phyloP scores from a whole-genome alignment of 2,329 filamentous ascomycete species.

The Sporothrix curviconia region DNA sequence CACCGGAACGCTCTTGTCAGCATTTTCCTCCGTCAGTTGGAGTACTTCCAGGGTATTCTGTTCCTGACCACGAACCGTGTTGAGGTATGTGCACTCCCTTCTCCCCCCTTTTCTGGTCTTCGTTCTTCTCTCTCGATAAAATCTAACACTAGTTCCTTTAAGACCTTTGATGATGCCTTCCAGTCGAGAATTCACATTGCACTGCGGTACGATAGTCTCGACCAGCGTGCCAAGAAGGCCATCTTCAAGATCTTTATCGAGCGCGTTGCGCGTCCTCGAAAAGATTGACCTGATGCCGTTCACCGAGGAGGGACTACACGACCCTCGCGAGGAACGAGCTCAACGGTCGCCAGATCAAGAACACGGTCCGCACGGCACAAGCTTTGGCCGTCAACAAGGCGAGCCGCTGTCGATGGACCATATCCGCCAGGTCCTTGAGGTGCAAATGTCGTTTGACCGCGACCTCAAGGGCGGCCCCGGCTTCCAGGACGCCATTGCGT shows the following conservation, averaged over 20 bases:
- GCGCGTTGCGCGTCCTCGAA: conserved; percentile 59
- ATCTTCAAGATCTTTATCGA: conserved; percentile 83
- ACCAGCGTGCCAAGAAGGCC: conserved; percentile 62
- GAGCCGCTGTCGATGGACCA: conserved; percentile 69
- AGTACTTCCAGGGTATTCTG: conserved; percentile 88
- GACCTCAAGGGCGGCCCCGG: conserved; percentile 76
- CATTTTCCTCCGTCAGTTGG: conserved; percentile 78
- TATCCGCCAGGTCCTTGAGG: conserved; percentile 75
- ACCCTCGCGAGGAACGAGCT: conserved; percentile 59
- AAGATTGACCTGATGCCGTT: conserved; percentile 55
- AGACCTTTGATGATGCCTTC: conserved; percentile 79
- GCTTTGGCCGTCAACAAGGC: conserved; percentile 71
- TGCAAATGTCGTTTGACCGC: conserved; percentile 73
- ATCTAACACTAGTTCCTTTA: neutral
- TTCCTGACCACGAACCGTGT: conserved; percentile 88
- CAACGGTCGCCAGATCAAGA: conserved; percentile 71
- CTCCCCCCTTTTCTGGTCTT: conserved; percentile 12
- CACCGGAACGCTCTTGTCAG: conserved; percentile 49
- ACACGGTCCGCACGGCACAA: conserved; percentile 76
- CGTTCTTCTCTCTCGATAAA: neutral
- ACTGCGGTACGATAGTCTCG: conserved; percentile 70
- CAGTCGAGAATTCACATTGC: conserved; percentile 83
- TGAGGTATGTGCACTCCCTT: conserved; percentile 37
- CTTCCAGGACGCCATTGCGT: conserved; percentile 76
- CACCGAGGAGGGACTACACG: conserved; percentile 60